Evolutionary conservation across 441 rosid species (phyloP), one percentile per base, ranked within the genome.

Genomic region (Metrosideros polymorpha): DNA sequence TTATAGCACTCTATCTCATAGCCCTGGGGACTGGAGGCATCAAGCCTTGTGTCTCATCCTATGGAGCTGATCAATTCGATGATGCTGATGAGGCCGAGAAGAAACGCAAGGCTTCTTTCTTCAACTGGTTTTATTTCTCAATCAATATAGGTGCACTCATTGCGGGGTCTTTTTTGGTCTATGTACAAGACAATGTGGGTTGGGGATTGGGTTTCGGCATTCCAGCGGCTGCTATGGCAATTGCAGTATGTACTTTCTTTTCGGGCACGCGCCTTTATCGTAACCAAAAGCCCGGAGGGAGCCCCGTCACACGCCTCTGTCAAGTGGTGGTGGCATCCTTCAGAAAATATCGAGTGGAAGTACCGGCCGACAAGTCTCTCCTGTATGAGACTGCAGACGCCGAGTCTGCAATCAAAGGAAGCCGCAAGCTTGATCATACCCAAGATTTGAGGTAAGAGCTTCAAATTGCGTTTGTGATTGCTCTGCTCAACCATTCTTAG

Each of bases 51-150:
- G 87, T 86, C 82, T 86, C 87, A 86, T 47, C 87, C 82, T 86
- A 86, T 2, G 87, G 87, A 55, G 87, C 87, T 9, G 87, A 86
- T 79, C 87, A 86, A 59, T 86, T 86, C 39, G 87, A 86, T 8
- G 87, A 86, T 57, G 85, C 87, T 51, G 55, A 86, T n/a, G 87
- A 86, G 82, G 59, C n/a, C 2, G 87, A 86, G 77, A 82, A 86
- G 85, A 86, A 86, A 49, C 87, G 6, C 52, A 86, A 82, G 85
- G 83, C 85, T 45, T 86, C 87, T 42, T 86, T 86, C 85, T 86
- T 86, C 87, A 86, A 86, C 82, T 86, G 87, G 87, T 86, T 86
- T 63, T 86, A 86, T 83, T 86, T 86, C 59, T 86, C 87, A 30
- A 82, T 86, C 61, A 86, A 86, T 71, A 42, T 86, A 5, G 85